Base-by-base conservation (phyloP, 768 basidiomycete genomes). In the Cyathus striatus region DNA sequence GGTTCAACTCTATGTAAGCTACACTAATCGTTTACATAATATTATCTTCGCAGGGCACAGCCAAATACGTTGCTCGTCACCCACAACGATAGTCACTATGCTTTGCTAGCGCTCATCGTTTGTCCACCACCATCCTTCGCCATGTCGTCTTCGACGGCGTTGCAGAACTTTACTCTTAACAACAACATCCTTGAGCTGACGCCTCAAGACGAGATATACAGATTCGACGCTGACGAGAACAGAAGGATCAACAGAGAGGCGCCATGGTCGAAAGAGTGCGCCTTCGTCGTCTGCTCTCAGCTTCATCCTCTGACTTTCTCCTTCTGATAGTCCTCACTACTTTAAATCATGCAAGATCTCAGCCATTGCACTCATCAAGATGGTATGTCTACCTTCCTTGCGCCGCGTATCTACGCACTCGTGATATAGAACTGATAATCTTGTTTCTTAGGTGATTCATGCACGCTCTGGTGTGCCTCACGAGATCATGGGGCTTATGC, bases 401-500 rank as follows among this genome's bases (percentile, higher is more conserved):
- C 13, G 16, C 38, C 12, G n/a, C 16, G 21, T 13, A 16, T 23
- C 10, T 21, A 7, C 32, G 16, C 18, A 37, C 12, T 6, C n/a
- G 35, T 14, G 3, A 3, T 13, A 4, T 22, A 6, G 14, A 13
- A 23, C 38, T 12, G 20, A 12, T 10, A 23, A 7, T 24, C 26
- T 32, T 9, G 12, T 27, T 42, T 21, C 20, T 16, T 27, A 41
- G 40, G 40, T 41, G 18, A 49, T 44, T 32, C 40, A 46, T 33
- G 16, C 95, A 23, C 83, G 95, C 40, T 97, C 95, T 2, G 95
- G 95, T 46, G 95, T 96, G 4, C 86, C 88, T 45, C 90, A 97
- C 69, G 95, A 99, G 66, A 96, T 99, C 58, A 99, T 99, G 95
- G 95, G 95, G 7, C 78, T 98, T 23, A 96, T 99, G 93, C 94